Percentiles rank a stretch among this genome's conserved stretches.
Conservation (phyloP, 495 filamentous ascomycete species). For the Zalerion maritima region DNA sequence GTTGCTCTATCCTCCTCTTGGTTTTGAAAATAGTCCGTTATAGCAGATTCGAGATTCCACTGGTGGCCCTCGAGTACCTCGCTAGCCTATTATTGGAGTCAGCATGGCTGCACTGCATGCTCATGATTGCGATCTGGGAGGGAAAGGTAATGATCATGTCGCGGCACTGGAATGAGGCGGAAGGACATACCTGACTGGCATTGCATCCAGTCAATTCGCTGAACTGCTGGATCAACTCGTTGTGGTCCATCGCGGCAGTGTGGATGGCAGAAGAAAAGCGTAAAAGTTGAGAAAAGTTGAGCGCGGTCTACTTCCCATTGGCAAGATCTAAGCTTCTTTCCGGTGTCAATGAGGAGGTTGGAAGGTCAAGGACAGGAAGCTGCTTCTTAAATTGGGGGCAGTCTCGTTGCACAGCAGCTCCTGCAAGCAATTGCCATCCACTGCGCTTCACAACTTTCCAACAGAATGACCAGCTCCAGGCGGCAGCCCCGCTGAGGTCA, state of each 20-base stretch:
- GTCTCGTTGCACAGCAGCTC: neutral
- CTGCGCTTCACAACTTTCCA: slow-evolving; percentile 1
- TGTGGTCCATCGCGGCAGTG: slow-evolving; percentile 43
- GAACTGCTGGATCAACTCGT: slow-evolving; percentile 60
- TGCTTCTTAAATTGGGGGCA: neutral
- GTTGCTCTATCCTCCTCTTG: slow-evolving; percentile 41
- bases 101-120: neutral
- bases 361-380: slow-evolving; percentile 8
- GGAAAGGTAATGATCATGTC: neutral
- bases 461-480: slow-evolving; percentile 9
- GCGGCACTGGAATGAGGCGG: neutral
- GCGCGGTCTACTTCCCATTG: too few relatives aligned
- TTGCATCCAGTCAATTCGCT: slow-evolving; percentile 52
- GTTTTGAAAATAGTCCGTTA: slow-evolving; percentile 54
- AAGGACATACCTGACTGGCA: slow-evolving; percentile 43
- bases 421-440: neutral
- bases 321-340: slow-evolving; percentile 5
- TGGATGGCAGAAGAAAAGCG: slow-evolving; percentile 6
- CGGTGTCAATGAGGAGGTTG: slow-evolving; percentile 1
- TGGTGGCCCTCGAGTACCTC: slow-evolving; percentile 50
- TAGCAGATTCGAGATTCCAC: slow-evolving; percentile 57
- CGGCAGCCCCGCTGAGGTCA: slow-evolving; percentile 1
- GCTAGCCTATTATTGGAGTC: slow-evolving; percentile 41
- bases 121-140: slow-evolving; percentile 1
- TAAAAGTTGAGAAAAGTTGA: too few relatives aligned